Base-by-base conservation (phyloP, 164 flowering plant species). In the Cinnamomum micranthum region DNA sequence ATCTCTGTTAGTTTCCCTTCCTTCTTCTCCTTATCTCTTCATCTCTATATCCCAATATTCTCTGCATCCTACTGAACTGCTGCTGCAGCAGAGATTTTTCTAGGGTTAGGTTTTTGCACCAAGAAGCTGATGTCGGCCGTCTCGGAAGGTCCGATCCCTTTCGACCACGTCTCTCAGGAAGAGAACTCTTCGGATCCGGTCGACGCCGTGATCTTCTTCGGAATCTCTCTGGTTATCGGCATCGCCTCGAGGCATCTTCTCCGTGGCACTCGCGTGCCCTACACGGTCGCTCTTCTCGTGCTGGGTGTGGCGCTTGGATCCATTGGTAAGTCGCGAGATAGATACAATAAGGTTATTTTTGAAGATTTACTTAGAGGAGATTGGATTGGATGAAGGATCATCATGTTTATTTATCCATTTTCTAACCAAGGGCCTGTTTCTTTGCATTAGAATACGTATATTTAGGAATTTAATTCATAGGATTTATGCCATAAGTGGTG, bases 201-300 rank as follows among this genome's bases (percentile, higher is more conserved):
- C 0, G 88, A 88, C 76, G 94, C 93, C 2, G 91, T 95, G 28
- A 65, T 91, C 2, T 95, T 95, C 80, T 81, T 91, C 31, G 98
- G 92, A 6, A 66, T 95, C 12, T 80, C 83, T 65, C 74, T 95
- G 80, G 89, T 87, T n/a, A 73, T 93, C 19, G 99, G 98, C 27
- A 92, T 95, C 7, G 96, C 91, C 22, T 87, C 83, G 50, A 81
- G 99, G 70, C 99, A 95, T 74, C 68, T 89, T 10, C 86, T 95
- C 23, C 88, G 93, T 14, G 97, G 99, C 0, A 90, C 99, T 33
- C 81, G 90, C 64, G 97, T 95, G 19, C 99, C 99, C 27, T 95
- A 95, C 84, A 93, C 99, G 1, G 97, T 90, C 41, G 96, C 93
- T 22, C 76, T 95, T 77, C 98, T 95, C 71, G 62, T 95, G 50